Evolutionary conservation across 2,329 filamentous ascomycete genomes (phyloP).

Genomic region (Arthrinium puccinioides): DNA sequence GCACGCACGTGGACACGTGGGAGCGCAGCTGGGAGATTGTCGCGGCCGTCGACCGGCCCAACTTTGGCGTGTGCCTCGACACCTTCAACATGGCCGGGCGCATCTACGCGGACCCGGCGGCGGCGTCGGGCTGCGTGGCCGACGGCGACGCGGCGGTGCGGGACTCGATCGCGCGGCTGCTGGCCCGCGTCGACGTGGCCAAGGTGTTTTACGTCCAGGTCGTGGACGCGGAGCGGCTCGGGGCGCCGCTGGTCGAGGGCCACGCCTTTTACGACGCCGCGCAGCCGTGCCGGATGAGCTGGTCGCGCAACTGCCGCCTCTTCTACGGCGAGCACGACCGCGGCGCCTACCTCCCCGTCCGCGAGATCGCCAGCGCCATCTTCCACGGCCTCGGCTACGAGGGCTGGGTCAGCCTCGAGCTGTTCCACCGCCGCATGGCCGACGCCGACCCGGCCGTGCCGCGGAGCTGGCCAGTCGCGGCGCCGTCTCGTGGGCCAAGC

Average conservation of each 20-base stretch:
- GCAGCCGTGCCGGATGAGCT: slow-evolving; percentile 64
- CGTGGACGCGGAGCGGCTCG: slow-evolving; percentile 63
- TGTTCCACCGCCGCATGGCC: slow-evolving; percentile 56
- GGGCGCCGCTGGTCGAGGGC: slow-evolving; percentile 44
- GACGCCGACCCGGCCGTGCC: slow-evolving; percentile 45
- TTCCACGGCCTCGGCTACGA: slow-evolving; percentile 57
- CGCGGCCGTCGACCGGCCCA: slow-evolving; percentile 53
- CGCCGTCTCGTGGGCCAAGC: slow-evolving; percentile 20
- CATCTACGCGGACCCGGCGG: slow-evolving; percentile 62
- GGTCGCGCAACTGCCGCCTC: slow-evolving; percentile 67
- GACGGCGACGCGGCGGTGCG: slow-evolving; percentile 49
- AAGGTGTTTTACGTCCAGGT: slow-evolving; percentile 74
- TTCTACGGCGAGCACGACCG: slow-evolving; percentile 59
- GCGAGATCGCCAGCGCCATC: slow-evolving; percentile 52
- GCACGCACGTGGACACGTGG: slow-evolving; percentile 64
- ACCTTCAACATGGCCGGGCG: slow-evolving; percentile 70
- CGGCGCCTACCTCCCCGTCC: slow-evolving; percentile 62
- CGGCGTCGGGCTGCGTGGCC: slow-evolving; percentile 38
- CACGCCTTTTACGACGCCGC: slow-evolving; percentile 52
- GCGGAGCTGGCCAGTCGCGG: slow-evolving; percentile 29
- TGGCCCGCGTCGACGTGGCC: slow-evolving; percentile 46
- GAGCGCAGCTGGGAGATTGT: slow-evolving; percentile 66
- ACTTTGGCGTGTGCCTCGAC: slow-evolving; percentile 72
- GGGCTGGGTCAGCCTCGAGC: slow-evolving; percentile 65
- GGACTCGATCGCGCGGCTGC: slow-evolving; percentile 46